Evolutionary conservation across 2,329 filamentous ascomycete genomes (phyloP).

Genomic region (Fusarium sp.): DNA sequence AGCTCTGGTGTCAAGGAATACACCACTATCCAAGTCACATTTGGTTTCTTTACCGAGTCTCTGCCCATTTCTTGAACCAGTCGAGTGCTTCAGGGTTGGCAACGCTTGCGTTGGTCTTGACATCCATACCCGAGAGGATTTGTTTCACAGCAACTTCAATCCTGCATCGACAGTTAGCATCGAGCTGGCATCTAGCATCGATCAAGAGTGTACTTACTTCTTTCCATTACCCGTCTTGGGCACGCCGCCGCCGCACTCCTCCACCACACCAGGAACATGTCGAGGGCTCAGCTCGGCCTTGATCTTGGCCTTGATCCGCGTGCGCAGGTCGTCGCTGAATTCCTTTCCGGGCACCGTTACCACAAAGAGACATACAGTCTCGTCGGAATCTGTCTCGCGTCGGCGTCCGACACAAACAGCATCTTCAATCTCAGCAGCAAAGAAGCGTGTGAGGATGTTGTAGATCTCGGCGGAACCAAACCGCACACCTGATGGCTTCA

Average conservation of each 20-base stretch:
- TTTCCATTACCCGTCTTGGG: constrained; percentile 95
- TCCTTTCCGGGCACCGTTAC: constrained; percentile 70
- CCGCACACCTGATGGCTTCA: constrained; percentile 90
- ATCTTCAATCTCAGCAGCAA: constrained; percentile 80
- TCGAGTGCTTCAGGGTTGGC: constrained; percentile 88
- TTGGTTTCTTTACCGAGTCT: constrained; percentile 51
- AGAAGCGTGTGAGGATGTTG: constrained; percentile 88
- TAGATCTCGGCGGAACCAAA: constrained; percentile 98
- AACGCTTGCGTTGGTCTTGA: constrained; percentile 93
- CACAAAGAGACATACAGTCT: constrained; percentile 88
- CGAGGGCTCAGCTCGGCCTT: constrained; percentile 83
- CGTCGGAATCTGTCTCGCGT: constrained; percentile 75
- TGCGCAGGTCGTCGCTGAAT: constrained; percentile 69
- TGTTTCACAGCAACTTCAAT: constrained; percentile 97
- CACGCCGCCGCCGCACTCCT: constrained; percentile 81
- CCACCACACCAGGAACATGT: constrained; percentile 86
- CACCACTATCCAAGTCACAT: no score
- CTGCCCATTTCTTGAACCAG: constrained; percentile 86
- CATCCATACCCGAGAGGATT: constrained; percentile 85
- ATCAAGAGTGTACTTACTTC: constrained; percentile 68
- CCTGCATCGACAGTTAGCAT: constrained; percentile 52
- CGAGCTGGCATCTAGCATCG: not conserved
- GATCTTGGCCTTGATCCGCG: constrained; percentile 72
- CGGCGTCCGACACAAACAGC: constrained; percentile 86
- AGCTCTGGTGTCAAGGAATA: not conserved